Percentiles rank a stretch among this genome's conserved stretches.
These are phyloP conservation scores for Nymphaea thermarum DNA, from an alignment of 164 flowering plant species.

Conservation along the genomic window DNA sequence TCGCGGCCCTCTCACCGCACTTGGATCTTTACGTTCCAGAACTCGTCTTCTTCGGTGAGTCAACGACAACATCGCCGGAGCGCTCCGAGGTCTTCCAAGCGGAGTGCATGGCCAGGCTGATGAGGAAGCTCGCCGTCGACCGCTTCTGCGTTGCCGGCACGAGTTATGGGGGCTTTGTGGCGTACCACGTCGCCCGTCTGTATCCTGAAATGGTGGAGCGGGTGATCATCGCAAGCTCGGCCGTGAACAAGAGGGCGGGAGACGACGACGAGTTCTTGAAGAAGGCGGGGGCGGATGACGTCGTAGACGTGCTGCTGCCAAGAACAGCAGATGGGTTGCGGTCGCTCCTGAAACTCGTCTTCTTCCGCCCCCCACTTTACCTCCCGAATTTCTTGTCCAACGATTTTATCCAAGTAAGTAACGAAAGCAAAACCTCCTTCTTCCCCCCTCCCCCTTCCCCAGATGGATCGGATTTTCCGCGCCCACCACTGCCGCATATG, in stretches of 20 bases:
- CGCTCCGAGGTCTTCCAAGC: slow-evolving; percentile 67
- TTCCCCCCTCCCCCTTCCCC: background rate
- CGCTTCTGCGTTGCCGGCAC: slow-evolving; percentile 19
- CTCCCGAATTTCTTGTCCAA: slow-evolving; percentile 47
- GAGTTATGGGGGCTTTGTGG: slow-evolving; percentile 38
- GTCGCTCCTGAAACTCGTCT: slow-evolving; percentile 19
- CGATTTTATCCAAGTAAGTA: slow-evolving; percentile 40
- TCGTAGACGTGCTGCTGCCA: slow-evolving; percentile 58
- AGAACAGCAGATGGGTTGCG: slow-evolving; percentile 26
- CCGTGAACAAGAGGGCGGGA: slow-evolving; percentile 26
- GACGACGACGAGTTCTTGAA: slow-evolving; percentile 29
- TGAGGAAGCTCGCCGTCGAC: slow-evolving; percentile 35
- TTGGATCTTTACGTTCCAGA: slow-evolving; percentile 72
- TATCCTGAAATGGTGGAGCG: slow-evolving; percentile 52
- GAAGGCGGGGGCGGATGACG: slow-evolving; percentile 25
- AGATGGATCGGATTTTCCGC: background rate
- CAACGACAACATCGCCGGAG: slow-evolving; percentile 32
- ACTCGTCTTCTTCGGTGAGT: slow-evolving; percentile 61
- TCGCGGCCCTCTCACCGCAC: slow-evolving; percentile 16
- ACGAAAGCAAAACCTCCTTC: background rate
- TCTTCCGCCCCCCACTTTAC: slow-evolving; percentile 4
- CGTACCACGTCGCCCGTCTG: slow-evolving; percentile 52
- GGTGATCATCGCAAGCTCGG: slow-evolving; percentile 71
- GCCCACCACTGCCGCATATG: background rate
- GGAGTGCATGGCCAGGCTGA: slow-evolving; percentile 25